Base-by-base conservation (phyloP, 805 yeast species). In the Saccharomycopsis malanga region DNA sequence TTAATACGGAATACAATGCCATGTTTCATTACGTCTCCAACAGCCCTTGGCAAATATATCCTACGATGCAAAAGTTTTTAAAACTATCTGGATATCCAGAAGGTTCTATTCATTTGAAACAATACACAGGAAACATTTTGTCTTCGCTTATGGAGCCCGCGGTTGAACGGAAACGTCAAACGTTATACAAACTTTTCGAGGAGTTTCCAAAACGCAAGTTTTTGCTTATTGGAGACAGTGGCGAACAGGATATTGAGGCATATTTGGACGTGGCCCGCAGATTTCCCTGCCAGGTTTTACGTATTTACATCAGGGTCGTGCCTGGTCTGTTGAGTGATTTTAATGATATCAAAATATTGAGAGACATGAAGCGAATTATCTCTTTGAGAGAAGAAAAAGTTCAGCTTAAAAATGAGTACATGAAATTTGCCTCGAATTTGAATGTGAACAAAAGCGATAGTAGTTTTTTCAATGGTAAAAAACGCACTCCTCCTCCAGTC, bases 11-110 rank as follows among this genome's bases (percentile, higher is more conserved):
- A 14, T 23, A 20, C 35, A 60, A 71, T 10, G 72, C 80, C 2
- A 68, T 78, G n/a, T 78, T 91, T 58, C 96, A 89, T 61, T 94
- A 91, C 61, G 98, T 94, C 2, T 89, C 97, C 5, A 93, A 94
- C 64, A 81, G 95, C 1, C 99, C 99, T 0, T 85, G 94, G 79
- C 98, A 93, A 62, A 66, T 93, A 21, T 88, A 72, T 61, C 72
- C 77, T 17, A 69, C 77, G 4, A 73, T 85, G 15, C 39, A 61
- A 34, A 52, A 58, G 17, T 87, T 78, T 56, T 69, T 87, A 56
- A 63, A 67, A 15, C 58, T 63, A 34, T 73, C 70, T 30, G 68
- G 73, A 4, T 74, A 87, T 38, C 98, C 98, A 0, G 57, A 60
- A 1, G 96, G 96, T 4, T 83, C 96, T 0, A 68, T 93, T 47